Evolutionary conservation across 148 eudicot species (phyloP).

Genomic region (Camellia granthamiana): DNA sequence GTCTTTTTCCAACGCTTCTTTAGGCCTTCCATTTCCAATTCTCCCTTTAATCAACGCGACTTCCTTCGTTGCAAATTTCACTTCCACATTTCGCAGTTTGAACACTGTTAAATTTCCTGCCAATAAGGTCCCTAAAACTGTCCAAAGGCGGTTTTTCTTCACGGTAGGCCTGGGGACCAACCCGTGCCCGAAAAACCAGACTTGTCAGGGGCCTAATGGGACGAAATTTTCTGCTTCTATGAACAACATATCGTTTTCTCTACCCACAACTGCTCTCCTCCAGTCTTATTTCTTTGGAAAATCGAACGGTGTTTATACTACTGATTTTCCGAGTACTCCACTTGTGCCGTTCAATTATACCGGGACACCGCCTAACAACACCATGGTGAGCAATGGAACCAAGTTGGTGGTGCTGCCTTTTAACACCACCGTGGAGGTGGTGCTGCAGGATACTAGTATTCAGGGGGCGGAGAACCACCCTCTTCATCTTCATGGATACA

Average conservation of each 20-base stretch:
- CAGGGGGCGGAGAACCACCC: constrained; percentile 72
- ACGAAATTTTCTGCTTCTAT: constrained; percentile 56
- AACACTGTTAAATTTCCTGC: constrained; percentile 38
- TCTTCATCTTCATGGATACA: constrained; percentile 65
- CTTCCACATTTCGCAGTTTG: constrained; percentile 42
- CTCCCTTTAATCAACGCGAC: constrained; percentile 58
- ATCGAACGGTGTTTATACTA: constrained; percentile 35
- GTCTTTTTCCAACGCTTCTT: not conserved
- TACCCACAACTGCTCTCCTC: constrained; percentile 51
- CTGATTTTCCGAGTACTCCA: constrained; percentile 51
- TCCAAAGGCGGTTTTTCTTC: constrained; percentile 48
- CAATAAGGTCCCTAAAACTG: constrained; percentile 45
- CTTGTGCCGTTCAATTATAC: constrained; percentile 50
- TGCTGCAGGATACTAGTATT: constrained; percentile 67
- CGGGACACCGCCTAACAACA: constrained; percentile 56
- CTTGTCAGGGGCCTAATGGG: constrained; percentile 64
- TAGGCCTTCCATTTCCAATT: constrained; percentile 13
- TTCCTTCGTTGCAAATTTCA: constrained; percentile 42
- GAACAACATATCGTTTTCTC: constrained; percentile 54
- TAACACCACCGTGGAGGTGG: constrained; percentile 60
- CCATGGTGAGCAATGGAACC: constrained; percentile 44
- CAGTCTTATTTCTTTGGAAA: constrained; percentile 36
- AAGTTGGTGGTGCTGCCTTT: constrained; percentile 49
- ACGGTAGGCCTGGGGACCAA: constrained; percentile 51
- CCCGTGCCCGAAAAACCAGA: constrained; percentile 57